Evolutionary conservation across 2,329 filamentous ascomycete genomes (phyloP).

Genomic region (Colletotrichum musicola): DNA sequence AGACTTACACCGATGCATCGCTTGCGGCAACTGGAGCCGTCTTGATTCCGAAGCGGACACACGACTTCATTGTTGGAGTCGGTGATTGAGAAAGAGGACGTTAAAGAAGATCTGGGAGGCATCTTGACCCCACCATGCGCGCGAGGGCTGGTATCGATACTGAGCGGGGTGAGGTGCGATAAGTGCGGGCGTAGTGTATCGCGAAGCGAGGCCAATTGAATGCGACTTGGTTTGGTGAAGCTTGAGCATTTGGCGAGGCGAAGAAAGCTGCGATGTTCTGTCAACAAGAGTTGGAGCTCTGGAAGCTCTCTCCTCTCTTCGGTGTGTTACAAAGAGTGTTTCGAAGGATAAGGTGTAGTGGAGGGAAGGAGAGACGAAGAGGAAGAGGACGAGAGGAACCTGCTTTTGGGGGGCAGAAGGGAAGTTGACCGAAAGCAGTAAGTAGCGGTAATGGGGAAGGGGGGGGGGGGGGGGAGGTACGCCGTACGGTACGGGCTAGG

Average conservation of each 20-base stretch:
- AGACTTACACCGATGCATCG: slow-evolving; percentile 95
- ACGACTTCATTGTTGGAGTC: slow-evolving; percentile 97
- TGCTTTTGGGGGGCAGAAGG: slow-evolving; percentile 39
- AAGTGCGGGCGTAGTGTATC: slow-evolving; percentile 41
- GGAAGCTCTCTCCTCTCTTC: slow-evolving; percentile 37
- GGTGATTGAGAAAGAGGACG: slow-evolving; percentile 90
- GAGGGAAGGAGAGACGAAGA: slow-evolving; percentile 41
- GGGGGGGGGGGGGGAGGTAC: neutral
- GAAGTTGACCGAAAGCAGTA: slow-evolving; percentile 40
- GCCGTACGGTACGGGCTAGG: slow-evolving; percentile 25
- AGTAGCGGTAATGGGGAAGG: slow-evolving; percentile 37
- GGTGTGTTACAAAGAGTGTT: slow-evolving; percentile 47
- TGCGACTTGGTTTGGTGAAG: slow-evolving; percentile 40
- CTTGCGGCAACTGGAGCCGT: slow-evolving; percentile 97
- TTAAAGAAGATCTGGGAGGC: slow-evolving; percentile 89
- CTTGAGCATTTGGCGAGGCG: slow-evolving; percentile 32
- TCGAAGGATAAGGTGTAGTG: slow-evolving; percentile 40
- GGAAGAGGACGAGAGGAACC: slow-evolving; percentile 41
- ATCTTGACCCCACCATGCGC: slow-evolving; percentile 77
- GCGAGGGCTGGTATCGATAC: slow-evolving; percentile 50
- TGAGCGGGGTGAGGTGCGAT: slow-evolving; percentile 47
- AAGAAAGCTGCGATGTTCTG: slow-evolving; percentile 25
- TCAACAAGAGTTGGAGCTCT: slow-evolving; percentile 33
- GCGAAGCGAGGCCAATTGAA: slow-evolving; percentile 49
- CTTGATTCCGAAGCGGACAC: slow-evolving; percentile 94